These are phyloP conservation scores for Pseudohyphozyma bogoriensis DNA, from an alignment of 768 basidiomycete species.

Conservation along the genomic window DNA sequence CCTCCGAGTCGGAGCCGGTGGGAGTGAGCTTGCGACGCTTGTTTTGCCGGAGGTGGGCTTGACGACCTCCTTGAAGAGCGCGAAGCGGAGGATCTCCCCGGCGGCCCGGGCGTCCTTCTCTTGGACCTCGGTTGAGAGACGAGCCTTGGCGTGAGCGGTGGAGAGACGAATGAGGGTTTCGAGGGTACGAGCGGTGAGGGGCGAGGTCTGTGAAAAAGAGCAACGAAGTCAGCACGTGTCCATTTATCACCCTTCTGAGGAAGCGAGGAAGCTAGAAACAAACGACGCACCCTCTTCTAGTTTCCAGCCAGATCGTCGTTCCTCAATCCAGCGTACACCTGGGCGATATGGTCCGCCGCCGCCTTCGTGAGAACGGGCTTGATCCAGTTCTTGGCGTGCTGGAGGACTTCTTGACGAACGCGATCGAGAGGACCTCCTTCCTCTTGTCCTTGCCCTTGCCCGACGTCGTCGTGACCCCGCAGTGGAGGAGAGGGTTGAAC, in stretches of 20 bases:
- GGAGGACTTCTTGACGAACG: constrained; percentile 98
- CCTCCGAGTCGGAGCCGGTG: constrained; percentile 9
- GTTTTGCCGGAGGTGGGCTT: constrained; percentile 47
- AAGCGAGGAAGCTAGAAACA: constrained; percentile 29
- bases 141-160: constrained; percentile 93
- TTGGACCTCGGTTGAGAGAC: constrained; percentile 78
- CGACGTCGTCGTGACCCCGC: constrained; percentile 57
- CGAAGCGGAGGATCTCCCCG: constrained; percentile 91
- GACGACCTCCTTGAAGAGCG: constrained; percentile 92
- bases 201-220: constrained; percentile 62
- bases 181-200: constrained; percentile 92
- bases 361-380: constrained; percentile 80
- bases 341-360: constrained; percentile 86
- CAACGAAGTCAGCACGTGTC: constrained; percentile 12
- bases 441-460: constrained; percentile 43
- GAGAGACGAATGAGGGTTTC: constrained; percentile 97
- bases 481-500: constrained; percentile 87
- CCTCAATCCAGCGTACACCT: constrained; percentile 78
- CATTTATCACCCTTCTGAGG: constrained; percentile 11
- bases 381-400: constrained; percentile 84
- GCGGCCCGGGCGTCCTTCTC: constrained; percentile 77
- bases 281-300: constrained; percentile 58
- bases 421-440: constrained; percentile 77
- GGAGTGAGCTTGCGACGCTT: constrained; percentile 22
- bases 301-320: constrained; percentile 91